These are phyloP conservation scores for Cordyceps fumosorosea DNA, from an alignment of 2,329 filamentous ascomycete genomes.

Conservation along the genomic window DNA sequence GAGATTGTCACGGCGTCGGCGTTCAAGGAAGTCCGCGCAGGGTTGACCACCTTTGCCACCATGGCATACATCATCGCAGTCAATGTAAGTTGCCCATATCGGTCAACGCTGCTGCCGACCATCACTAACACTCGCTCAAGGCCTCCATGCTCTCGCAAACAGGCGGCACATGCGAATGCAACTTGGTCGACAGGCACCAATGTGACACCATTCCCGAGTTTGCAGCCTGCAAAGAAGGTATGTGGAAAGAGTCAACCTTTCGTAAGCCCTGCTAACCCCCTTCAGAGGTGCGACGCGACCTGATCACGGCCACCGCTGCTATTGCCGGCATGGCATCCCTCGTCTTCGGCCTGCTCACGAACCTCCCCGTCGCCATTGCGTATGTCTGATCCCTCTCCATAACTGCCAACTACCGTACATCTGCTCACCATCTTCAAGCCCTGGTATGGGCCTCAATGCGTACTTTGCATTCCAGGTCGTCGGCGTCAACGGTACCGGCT, in stretches of 20 bases:
- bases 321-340: slow-evolving; percentile 70
- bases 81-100: slow-evolving; percentile 38
- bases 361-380: slow-evolving; percentile 71
- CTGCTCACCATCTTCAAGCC: slow-evolving; percentile 33
- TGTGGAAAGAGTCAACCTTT: slow-evolving; percentile 12
- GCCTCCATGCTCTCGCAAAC: slow-evolving; percentile 66
- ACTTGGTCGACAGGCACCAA: slow-evolving; percentile 32
- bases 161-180: slow-evolving; percentile 70
- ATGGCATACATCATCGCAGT: slow-evolving; percentile 84
- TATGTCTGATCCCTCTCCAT: slow-evolving; percentile 33
- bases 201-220: slow-evolving; percentile 44
- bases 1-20: slow-evolving; percentile 65
- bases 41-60: slow-evolving; percentile 71
- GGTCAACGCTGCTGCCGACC: background rate
- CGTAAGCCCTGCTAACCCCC: slow-evolving; percentile 9
- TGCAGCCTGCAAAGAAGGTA: slow-evolving; percentile 41
- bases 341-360: slow-evolving; percentile 72
- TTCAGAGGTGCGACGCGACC: slow-evolving; percentile 61
- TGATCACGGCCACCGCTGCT: slow-evolving; percentile 79
- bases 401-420: background rate
- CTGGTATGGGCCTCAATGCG: slow-evolving; percentile 62
- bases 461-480: slow-evolving; percentile 64
- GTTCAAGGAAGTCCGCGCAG: slow-evolving; percentile 71
- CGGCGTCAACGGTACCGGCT: slow-evolving; percentile 50
- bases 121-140: slow-evolving; percentile 34